A percentile compares a stretch with the other conserved stretches of the same genome.
Evolutionary conservation across 1,284 basidiomycete genomes (phyloP).

Genomic region (Xerocomus nothofagi): DNA sequence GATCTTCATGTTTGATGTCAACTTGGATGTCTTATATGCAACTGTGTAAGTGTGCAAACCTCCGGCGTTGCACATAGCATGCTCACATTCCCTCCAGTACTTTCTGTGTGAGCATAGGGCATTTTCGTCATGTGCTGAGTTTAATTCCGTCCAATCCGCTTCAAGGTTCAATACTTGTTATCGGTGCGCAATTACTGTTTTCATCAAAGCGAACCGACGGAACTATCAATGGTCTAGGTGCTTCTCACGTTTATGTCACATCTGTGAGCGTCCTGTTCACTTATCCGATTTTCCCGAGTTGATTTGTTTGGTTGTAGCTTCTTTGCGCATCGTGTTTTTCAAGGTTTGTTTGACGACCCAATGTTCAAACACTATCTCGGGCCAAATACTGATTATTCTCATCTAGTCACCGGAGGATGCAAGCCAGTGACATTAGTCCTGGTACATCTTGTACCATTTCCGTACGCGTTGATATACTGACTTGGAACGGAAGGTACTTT

Average conservation of each 20-base stretch:
- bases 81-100: constrained; percentile 28
- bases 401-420: constrained; percentile 24
- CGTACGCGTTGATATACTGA: neutral
- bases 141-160: constrained; percentile 1
- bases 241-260: constrained; percentile 36
- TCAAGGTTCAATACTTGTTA: constrained; percentile 36
- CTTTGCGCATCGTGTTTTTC: constrained; percentile 36
- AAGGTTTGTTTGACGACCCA: constrained; percentile 20
- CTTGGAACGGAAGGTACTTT: constrained; percentile 13
- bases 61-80: neutral
- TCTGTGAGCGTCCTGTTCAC: constrained; percentile 27
- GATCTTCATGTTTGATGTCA: constrained; percentile 36
- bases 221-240: constrained; percentile 21
- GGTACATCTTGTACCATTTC: constrained; percentile 15
- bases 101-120: constrained; percentile 36
- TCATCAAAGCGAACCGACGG: neutral
- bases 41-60: constrained; percentile 33
- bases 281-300: neutral
- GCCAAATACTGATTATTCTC: neutral
- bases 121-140: neutral
- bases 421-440: constrained; percentile 11
- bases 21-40: constrained; percentile 34
- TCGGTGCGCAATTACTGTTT: constrained; percentile 28
- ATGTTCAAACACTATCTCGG: neutral
- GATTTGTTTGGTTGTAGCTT: constrained; percentile 28